These are phyloP conservation scores for Przewalskia tangutica DNA, from an alignment of 257 asterid genomes.

Conservation along the genomic window DNA sequence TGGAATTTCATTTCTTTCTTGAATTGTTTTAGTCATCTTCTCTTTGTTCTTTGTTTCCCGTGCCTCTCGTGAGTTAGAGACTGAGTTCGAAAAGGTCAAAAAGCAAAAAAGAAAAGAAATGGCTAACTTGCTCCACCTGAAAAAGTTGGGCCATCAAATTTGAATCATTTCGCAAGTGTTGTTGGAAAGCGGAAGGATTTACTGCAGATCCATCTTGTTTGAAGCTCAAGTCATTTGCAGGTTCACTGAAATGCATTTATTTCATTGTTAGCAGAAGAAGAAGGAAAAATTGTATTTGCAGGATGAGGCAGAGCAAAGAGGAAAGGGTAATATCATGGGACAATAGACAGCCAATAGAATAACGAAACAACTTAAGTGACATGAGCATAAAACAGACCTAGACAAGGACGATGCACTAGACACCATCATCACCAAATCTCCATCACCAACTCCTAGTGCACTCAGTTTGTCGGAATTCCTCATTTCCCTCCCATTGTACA, in stretches of 20 bases:
- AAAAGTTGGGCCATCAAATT: slow-evolving; percentile 77
- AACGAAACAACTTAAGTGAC: not conserved
- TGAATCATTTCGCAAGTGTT: slow-evolving; percentile 73
- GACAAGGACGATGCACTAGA: slow-evolving; percentile 37
- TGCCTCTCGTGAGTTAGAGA: no score
- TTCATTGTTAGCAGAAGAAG: not conserved
- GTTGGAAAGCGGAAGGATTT: slow-evolving; percentile 89
- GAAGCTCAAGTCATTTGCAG: slow-evolving; percentile 40
- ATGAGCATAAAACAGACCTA: slow-evolving; percentile 30
- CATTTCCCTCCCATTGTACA: slow-evolving; percentile 75
- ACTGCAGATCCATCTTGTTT: slow-evolving; percentile 93
- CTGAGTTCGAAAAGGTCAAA: not conserved
- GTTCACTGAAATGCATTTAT: slow-evolving; percentile 28
- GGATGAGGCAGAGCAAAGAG: not conserved
- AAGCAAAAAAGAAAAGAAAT: not conserved
- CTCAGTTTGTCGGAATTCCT: slow-evolving; percentile 67
- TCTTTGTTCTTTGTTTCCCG: no score
- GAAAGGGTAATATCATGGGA: not conserved
- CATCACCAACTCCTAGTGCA: slow-evolving; percentile 63
- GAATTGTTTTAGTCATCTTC: not conserved
- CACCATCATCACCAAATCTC: slow-evolving; percentile 93
- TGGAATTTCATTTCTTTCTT: not conserved
- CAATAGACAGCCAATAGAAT: not conserved
- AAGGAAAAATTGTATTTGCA: not conserved
- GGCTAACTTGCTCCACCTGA: slow-evolving; percentile 32